Evolutionary conservation across 1,284 basidiomycete species (phyloP), one percentile per base, ranked within the genome.

Genomic region (Moesziomyces antarcticus): DNA sequence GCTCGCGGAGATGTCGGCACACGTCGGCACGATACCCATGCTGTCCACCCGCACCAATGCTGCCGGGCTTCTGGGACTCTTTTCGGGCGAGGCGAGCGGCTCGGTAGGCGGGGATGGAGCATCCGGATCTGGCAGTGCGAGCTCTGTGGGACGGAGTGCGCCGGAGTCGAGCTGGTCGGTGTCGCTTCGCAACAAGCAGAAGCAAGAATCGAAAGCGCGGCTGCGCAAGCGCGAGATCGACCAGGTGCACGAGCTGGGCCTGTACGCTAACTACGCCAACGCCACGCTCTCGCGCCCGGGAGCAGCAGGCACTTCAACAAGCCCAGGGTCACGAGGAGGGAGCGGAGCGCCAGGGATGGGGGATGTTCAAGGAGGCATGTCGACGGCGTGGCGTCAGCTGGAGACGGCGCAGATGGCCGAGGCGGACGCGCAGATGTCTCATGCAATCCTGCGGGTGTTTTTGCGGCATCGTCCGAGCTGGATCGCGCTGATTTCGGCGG

Each of bases 141-240:
- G 50, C 10, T 51, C 63, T 24, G 50, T 48, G 11, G 48, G 53
- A 5, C 56, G 63, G 30, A 49, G 45, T 24, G 20, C 53, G 0
- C 56, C 46, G 27, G 63, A 60, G 41, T 20, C 56, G 3, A 60
- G 49, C 33, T 66, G 63, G 63, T 56, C 63, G 11, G 41, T 55
- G 1, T 56, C 68, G 2, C 48, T 66, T 11, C 69, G 69, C 40
- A 72, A 72, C 52, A 61, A 60, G 50, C 69, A 72, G 33, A 72
- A 72, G 49, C 69, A 72, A 41, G 69, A 72, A 22, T 72, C 69
- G 5, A 72, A 72, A 46, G 69, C 69, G 8, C 45, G 69, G 27
- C 49, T 72, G 3, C 62, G 69, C 10, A 65, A 59, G 35, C 69
- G 63, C 42, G 69, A 72, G 55, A 72, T 72, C 33, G 69, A 66